Evolutionary conservation across 169 alveolate species (phyloP), one percentile per base, ranked within the genome.

Genomic region (Ichthyophthirius multifiliis): DNA sequence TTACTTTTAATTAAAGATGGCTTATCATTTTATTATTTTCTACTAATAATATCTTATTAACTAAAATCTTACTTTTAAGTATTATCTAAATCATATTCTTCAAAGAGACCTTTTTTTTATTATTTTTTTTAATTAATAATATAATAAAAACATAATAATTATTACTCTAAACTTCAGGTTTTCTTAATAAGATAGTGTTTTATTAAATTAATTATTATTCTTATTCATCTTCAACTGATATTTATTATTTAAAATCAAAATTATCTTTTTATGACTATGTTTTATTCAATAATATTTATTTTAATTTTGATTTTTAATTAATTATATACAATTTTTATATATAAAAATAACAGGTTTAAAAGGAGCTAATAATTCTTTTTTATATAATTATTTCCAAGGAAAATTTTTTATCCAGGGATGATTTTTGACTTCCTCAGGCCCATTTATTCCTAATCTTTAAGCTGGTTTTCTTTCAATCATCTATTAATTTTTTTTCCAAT

Each of bases 371-470:
- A 75, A 31, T 18, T 76, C 76, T 67, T 75, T 82, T 20, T 76
- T 74, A 32, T 76, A 39, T 12, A 87, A 27, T 31, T 73, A 76
- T 48, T 85, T 46, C 95, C 95, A 91, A 62, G 85, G 86, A 65
- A 88, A 84, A 65, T 85, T 76, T 64, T 83, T 88, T 23, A 91
- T 78, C 95, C 95, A 91, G 32, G 85, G 81, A 84, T 91, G 95
- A 35, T 85, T 67, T 71, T 87, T 91, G 12, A 91, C 85, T 85
- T 91, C 93, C 16, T 75, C 77, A 10, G 92, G 88, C 4, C 93
- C 95, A 65, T 81, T 88, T 20, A 62, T 75, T 16, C 95, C 95
- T 65, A 87, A 77, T 83, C 95, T 78, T 39, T 82, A 62, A 0
- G 84, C 41, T n/a, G 95, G 95, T 47, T 91, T 91, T 77, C 93